Evolutionary conservation across 352 stramenopile genomes (phyloP).

Genomic region (Pythium aphanidermatum): DNA sequence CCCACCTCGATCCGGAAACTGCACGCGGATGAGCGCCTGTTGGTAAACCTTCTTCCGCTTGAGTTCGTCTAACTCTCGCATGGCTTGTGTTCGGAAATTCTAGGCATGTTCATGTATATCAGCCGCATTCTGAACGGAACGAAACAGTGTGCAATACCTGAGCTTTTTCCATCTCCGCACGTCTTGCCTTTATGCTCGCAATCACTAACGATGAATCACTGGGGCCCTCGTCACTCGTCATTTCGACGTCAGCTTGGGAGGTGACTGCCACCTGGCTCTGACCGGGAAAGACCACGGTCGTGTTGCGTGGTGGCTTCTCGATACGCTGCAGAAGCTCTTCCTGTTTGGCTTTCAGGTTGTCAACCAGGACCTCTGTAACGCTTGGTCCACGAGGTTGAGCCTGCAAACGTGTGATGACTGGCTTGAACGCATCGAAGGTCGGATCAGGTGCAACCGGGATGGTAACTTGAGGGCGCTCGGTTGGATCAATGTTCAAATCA

Average conservation of each 20-base stretch:
- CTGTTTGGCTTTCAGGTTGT: conserved; percentile 72
- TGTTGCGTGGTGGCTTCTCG: conserved; percentile 64
- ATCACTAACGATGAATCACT: conserved; percentile 69
- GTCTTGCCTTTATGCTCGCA: conserved; percentile 64
- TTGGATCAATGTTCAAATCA: conserved; percentile 53
- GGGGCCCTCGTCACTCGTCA: conserved; percentile 22
- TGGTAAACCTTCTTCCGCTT: conserved; percentile 82
- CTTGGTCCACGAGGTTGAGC: conserved; percentile 77
- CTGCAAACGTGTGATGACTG: conserved; percentile 73
- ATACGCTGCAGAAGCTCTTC: conserved; percentile 46
- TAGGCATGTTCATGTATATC: too few species aligned
- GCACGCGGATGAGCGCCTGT: conserved; percentile 65
- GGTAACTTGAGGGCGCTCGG: conserved; percentile 41
- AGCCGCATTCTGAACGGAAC: conserved; percentile 7
- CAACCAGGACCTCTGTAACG: conserved; percentile 71
- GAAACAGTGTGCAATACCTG: conserved; percentile 31
- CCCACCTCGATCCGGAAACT: conserved; percentile 79
- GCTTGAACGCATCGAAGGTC: conserved; percentile 76
- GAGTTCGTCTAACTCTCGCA: conserved; percentile 83
- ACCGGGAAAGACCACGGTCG: conserved; percentile 39
- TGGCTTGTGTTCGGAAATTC: conserved; percentile 83
- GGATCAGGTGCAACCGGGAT: conserved; percentile 27
- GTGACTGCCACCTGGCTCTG: conserved; percentile 2
- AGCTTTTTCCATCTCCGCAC: conserved; percentile 67
- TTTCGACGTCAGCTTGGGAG: conserved; percentile 10